These are phyloP conservation scores for Ophiobolus disseminans DNA, from an alignment of 2,329 filamentous ascomycete species.

Conservation along the genomic window DNA sequence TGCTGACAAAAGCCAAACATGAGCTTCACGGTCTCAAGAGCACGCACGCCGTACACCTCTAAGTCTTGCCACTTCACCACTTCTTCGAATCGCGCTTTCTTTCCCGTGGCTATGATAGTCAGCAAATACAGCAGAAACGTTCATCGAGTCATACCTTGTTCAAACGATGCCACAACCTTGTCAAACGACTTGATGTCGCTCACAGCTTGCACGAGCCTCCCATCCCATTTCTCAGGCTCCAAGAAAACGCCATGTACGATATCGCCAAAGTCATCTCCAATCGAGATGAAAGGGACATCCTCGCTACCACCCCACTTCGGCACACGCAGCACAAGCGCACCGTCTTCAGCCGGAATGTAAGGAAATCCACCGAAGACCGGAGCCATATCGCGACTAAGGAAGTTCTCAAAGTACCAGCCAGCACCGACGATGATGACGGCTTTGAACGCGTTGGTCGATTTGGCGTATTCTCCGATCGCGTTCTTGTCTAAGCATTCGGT, in stretches of 20 bases:
- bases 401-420: conserved; percentile 56
- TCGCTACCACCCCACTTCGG: conserved; percentile 53
- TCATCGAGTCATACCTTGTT: conserved; percentile 36
- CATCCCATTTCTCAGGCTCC: conserved; percentile 48
- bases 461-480: conserved; percentile 49
- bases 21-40: conserved; percentile 25
- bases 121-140: background rate
- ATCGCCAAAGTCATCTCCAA: conserved; percentile 55
- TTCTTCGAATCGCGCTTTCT: conserved; percentile 27
- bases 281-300: conserved; percentile 50
- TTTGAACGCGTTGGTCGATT: conserved; percentile 41
- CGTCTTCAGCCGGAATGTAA: conserved; percentile 44
- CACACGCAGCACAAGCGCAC: conserved; percentile 44
- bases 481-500: conserved; percentile 45
- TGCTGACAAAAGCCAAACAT: conserved; percentile 32
- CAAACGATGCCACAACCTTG: conserved; percentile 41
- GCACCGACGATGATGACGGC: conserved; percentile 47
- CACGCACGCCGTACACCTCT: conserved; percentile 23
- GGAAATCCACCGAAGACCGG: conserved; percentile 54
- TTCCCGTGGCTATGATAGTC: conserved; percentile 18
- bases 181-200: conserved; percentile 46
- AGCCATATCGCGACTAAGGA: conserved; percentile 45
- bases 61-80: conserved; percentile 22
- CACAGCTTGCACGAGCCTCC: conserved; percentile 48
- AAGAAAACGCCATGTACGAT: conserved; percentile 56